Base-by-base conservation (phyloP, 2,329 filamentous ascomycete genomes). In the Ceratocystis albifundus region DNA sequence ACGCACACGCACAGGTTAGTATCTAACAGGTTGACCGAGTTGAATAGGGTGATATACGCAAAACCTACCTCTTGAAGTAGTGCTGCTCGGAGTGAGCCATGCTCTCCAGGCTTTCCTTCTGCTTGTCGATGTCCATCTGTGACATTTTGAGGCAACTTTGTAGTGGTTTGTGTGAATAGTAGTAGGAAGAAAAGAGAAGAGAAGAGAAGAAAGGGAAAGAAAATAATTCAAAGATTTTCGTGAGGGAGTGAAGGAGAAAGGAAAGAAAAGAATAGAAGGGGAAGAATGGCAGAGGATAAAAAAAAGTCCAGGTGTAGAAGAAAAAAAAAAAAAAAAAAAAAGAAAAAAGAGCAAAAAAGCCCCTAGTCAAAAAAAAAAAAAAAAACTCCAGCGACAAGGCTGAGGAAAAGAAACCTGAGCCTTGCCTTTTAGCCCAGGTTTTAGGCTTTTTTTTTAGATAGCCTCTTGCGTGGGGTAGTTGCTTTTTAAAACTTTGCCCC, bases 61-160 rank as follows among this genome's bases (percentile, higher is more conserved):
- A 55, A 68, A 75, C 72, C 69, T 68, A 95, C 92, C 91, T 96
- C 80, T 96, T 97, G 81, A 97, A 97, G 82, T 97, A 99, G 78
- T 97, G 94, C 77, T 95, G 91, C 82, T 99, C 94, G 70, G 92
- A 94, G 80, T 96, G 92, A 75, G 89, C 88, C 83, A 96, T 87
- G 72, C 79, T 76, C 75, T 87, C 85, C 77, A 89, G 82, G 77
- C 80, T 79, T 74, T 82, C 75, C 78, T 86, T 84, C 62, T 83
- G 83, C 70, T 78, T 75, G 73, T 84, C 82, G 68, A 85, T 78
- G 57, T 84, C 83, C 81, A 83, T 84, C 69, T 79, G 76, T 71
- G 74, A 76, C 80, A 82, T 82, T 48, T 44, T 69, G 76, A 70
- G 46, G 65, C 46, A 66, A 66, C 70, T 32, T 65, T 66, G 28